Evolutionary conservation across 495 filamentous ascomycete genomes (phyloP), one percentile per base, ranked within the genome.

Genomic region (Penicillium diatomitis): DNA sequence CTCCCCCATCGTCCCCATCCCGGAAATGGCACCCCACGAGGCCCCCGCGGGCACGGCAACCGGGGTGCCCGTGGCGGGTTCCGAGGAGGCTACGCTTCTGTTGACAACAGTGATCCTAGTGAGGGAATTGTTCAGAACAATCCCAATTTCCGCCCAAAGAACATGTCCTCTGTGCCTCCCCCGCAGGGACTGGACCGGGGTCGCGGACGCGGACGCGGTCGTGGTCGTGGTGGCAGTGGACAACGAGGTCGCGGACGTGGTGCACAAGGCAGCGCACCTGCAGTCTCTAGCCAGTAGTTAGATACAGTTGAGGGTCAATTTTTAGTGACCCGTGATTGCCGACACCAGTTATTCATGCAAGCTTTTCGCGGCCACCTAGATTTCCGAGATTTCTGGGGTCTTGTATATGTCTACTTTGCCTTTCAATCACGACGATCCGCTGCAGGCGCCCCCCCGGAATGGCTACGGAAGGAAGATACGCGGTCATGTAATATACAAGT

Each of bases 81-180:
- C 36, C 65, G 72, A 9, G 70, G 68, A 34, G 78, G 80, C 3
- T 83, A 81, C 58, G 65, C 61, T 12, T 55, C 72, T n/a, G 61
- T 78, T 9, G 79, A 84, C 47, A 70, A 68, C 46, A 56, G 57
- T 29, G 68, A 78, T 48, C 67, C 78, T 2, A 66, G 71, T 2
- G 70, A 57, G 30, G 78, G 76, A 8, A 61, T 82, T 6, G 55
- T 77, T 33, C 49, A 69, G 47, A 70, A 75, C 51, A 79, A 80
- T 55, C 68, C 74, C 3, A 65, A 72, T 46, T 82, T 80, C 64
- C 69, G 68, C 29, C 78, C 78, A 29, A 74, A 80, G 55, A 72
- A 66, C 47, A 95, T 92, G 57, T 72, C 74, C 33, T 80, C 80
- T 44, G 86, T 91, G 6, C 89, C 92, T 4, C 92, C 92, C 4